Evolutionary conservation across 306 rosid genomes (phyloP).

Genomic region (Citrullus mucosospermus): DNA sequence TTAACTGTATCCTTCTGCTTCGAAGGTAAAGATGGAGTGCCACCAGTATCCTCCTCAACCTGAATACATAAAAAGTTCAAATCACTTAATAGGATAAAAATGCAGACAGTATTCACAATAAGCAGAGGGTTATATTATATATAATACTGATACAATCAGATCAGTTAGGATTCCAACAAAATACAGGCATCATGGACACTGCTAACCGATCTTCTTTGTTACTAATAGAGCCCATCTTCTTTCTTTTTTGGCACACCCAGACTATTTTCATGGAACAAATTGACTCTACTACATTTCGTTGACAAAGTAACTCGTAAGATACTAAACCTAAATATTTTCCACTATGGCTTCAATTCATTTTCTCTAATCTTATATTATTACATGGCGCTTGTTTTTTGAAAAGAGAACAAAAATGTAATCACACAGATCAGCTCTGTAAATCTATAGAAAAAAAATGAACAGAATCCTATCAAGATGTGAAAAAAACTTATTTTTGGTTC

Average conservation of each 20-base stretch:
- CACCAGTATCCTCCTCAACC: constrained; percentile 60
- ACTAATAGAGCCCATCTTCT: not conserved
- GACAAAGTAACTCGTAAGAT: not conserved
- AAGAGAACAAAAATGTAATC: too few species aligned
- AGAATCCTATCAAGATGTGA: too few species aligned
- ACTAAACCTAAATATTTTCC: too few species aligned
- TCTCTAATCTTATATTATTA: not conserved
- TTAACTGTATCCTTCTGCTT: constrained; percentile 72
- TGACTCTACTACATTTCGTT: not conserved
- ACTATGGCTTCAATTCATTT: not conserved
- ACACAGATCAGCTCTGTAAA: too few species aligned
- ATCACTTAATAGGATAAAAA: constrained; percentile 2
- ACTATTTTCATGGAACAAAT: too few species aligned
- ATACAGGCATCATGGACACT: not conserved
- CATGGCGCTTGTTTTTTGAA: too few species aligned
- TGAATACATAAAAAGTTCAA: constrained; percentile 19
- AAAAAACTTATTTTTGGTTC: too few species aligned
- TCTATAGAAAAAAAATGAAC: too few species aligned
- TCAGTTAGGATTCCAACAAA: not conserved
- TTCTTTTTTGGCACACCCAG: not conserved
- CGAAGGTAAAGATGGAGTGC: constrained; percentile 37
- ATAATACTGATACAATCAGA: not conserved
- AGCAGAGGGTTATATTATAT: not conserved
- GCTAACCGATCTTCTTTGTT: not conserved
- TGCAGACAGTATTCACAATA: not conserved